Conservation (phyloP, 805 yeast genomes). For the Zygoascus tannicola region DNA sequence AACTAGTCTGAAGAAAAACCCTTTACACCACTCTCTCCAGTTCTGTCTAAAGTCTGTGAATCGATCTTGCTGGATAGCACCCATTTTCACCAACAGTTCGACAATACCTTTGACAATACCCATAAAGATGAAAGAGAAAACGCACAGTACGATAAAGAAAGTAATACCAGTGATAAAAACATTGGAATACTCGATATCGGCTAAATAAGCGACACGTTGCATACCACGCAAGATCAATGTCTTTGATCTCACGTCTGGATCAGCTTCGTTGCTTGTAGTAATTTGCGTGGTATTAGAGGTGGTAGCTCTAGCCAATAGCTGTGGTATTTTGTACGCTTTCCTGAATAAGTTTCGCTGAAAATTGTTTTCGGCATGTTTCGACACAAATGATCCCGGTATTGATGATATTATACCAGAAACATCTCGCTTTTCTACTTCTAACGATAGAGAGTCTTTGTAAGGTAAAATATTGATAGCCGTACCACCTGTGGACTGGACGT, state of each 20-base stretch:
- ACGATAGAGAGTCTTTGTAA: constrained; percentile 56
- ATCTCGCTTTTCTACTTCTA: constrained; percentile 55
- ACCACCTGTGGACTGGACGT: constrained; percentile 93
- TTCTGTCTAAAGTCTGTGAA: constrained; percentile 70
- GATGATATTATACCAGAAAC: background rate
- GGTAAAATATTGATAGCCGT: constrained; percentile 63
- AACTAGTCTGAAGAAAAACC: constrained; percentile 75
- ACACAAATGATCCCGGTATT: constrained; percentile 11
- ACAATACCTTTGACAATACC: constrained; percentile 56
- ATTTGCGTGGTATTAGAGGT: constrained; percentile 2
- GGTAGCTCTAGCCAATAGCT: constrained; percentile 3
- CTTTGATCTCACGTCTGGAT: constrained; percentile 47
- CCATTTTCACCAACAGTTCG: constrained; percentile 55
- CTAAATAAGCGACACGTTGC: constrained; percentile 78
- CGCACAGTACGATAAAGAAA: constrained; percentile 67
- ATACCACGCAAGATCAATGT: constrained; percentile 83
- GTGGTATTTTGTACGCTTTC: constrained; percentile 7
- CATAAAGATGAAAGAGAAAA: constrained; percentile 45
- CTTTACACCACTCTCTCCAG: constrained; percentile 81
- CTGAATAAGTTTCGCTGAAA: constrained; percentile 11
- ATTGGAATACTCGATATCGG: constrained; percentile 78
- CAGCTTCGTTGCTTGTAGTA: constrained; percentile 43
- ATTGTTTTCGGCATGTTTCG: constrained; percentile 7
- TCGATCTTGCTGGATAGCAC: constrained; percentile 50
- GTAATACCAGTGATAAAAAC: constrained; percentile 80